Evolutionary conservation across 495 filamentous ascomycete species (phyloP).

Genomic region (Podospora anserina): DNA sequence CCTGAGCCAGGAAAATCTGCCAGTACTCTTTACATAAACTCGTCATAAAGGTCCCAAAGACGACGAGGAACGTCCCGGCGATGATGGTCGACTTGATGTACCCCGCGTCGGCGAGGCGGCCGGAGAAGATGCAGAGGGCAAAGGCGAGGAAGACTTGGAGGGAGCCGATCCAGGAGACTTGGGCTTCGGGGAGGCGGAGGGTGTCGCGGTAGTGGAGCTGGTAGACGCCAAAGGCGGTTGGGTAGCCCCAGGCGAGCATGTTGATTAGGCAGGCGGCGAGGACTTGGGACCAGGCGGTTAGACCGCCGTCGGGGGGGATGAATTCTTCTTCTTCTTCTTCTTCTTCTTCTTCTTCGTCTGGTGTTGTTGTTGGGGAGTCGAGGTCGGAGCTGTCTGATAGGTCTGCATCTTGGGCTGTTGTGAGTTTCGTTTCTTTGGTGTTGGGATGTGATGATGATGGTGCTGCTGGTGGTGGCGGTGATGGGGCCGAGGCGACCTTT

Average conservation of each 20-base stretch:
- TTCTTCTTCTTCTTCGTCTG: slow-evolving; percentile 8
- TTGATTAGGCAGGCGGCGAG: slow-evolving; percentile 40
- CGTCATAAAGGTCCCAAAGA: slow-evolving; percentile 45
- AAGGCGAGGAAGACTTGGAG: slow-evolving; percentile 45
- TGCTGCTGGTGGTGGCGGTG: not conserved
- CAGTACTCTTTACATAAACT: slow-evolving; percentile 41
- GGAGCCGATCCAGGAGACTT: slow-evolving; percentile 49
- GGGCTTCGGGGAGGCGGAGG: slow-evolving; percentile 37
- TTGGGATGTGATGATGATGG: not conserved
- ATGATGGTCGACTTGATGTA: slow-evolving; percentile 37
- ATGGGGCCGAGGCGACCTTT: not conserved
- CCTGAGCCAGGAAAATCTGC: slow-evolving; percentile 47
- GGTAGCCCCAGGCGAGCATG: slow-evolving; percentile 43
- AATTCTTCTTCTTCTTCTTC: slow-evolving; percentile 11
- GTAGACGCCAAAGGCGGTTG: slow-evolving; percentile 44
- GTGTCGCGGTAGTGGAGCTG: slow-evolving; percentile 48
- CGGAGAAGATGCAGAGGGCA: slow-evolving; percentile 38
- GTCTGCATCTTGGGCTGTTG: not conserved
- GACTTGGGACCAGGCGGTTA: slow-evolving; percentile 44
- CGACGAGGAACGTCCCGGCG: slow-evolving; percentile 35
- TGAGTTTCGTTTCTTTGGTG: not conserved
- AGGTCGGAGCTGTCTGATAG: not conserved
- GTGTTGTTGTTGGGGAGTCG: not conserved
- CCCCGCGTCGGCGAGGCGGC: slow-evolving; percentile 43
- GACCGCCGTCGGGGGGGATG: slow-evolving; percentile 40